Base-by-base conservation (phyloP, 2,329 filamentous ascomycete genomes). In the Sporothrix pallida region DNA sequence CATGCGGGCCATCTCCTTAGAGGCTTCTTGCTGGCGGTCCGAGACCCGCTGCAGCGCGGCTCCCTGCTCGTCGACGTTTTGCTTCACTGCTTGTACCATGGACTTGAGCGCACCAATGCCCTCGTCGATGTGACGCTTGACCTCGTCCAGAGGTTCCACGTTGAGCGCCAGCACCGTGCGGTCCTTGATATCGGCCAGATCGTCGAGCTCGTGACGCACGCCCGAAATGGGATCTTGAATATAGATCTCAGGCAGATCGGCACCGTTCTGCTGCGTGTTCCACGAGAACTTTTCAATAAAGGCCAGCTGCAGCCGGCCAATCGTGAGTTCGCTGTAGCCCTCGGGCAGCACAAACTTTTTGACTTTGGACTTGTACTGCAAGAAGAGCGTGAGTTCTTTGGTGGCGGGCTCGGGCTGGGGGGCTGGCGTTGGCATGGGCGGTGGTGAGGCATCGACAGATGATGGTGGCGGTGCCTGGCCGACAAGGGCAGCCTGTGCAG, bases 221-320 rank as follows among this genome's bases (percentile, higher is more conserved):
- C 96, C 96, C 9, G 96, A 98, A 2, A 98, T 88, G 0, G 95
- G 92, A 80, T 99, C 96, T 81, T 99, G 96, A 17, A 99, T 96
- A 81, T 99, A 98, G 17, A 99, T 98, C 78, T 99, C 96, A 0
- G 96, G 96, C 63, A 99, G 84, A 80, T 99, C 96, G 15, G 90
- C 89, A 8, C 96, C 96, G 78, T 98, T 97, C 75, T 94, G 92
- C 78, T 98, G 95, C 0, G 95, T 98, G 78, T 97, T 98, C 95
- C 97, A 99, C 0, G 95, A 96, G 80, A 99, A 99, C 81, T 98
- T 99, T 78, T 99, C 96, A 78, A 99, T 99, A 78, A 99, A 99
- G 0, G 96, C 95, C 42, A 99, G 87, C 81, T 99, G 95, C 74
- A 99, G 83, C 31, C 95, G 89, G 0, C 94, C 94, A 74, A 98